These are phyloP conservation scores for Crassisporium funariophilum DNA, from an alignment of 768 basidiomycete species.

Conservation along the genomic window DNA sequence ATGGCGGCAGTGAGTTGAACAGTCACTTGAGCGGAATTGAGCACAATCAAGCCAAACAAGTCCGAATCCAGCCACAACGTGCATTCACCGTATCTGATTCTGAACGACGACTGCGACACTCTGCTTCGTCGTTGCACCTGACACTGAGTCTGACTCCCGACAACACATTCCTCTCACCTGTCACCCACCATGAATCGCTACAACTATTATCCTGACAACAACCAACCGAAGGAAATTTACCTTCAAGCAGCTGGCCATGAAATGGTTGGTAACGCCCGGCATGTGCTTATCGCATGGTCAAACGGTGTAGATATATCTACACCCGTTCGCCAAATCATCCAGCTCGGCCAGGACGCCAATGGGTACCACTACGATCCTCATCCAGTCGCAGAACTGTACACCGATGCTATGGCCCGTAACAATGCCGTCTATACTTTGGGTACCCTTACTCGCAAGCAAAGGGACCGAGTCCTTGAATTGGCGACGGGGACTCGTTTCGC, in stretches of 20 bases:
- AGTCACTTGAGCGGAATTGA: too few species aligned
- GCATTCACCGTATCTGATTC: too few species aligned
- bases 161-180: too few species aligned
- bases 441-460: background rate
- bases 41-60: too few species aligned
- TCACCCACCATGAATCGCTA: too few species aligned
- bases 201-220: constrained; percentile 3
- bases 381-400: background rate
- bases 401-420: too few species aligned
- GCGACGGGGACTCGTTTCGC: background rate
- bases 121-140: too few species aligned
- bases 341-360: background rate
- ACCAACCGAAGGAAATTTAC: constrained; percentile 1
- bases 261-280: background rate
- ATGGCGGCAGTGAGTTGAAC: too few species aligned
- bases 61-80: too few species aligned
- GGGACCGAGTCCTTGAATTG: background rate
- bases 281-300: constrained; percentile 1
- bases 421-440: background rate
- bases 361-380: background rate
- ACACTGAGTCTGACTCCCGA: too few species aligned
- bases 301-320: background rate
- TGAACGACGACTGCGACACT: too few species aligned
- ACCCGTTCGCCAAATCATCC: constrained; percentile 1
- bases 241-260: background rate